Percentiles rank a stretch among this genome's conserved stretches.
Evolutionary conservation across 805 yeast genomes (phyloP).

Genomic region (Candida qinlingensis): DNA sequence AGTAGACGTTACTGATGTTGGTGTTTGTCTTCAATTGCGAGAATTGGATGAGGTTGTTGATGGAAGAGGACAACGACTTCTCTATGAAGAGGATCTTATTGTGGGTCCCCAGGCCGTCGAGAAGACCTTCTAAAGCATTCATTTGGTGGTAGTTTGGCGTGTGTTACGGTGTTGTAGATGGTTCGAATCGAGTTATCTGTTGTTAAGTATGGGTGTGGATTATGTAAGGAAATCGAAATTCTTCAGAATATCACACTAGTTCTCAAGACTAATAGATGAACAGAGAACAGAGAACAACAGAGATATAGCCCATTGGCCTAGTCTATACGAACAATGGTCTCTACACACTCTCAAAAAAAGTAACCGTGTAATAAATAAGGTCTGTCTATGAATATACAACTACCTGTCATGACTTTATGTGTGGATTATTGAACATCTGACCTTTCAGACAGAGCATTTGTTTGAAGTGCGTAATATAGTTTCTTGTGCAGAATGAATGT

Average conservation of each 20-base stretch:
- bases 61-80: conserved; percentile 38
- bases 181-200: not conserved
- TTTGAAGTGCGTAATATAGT: not conserved
- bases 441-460: too few species aligned
- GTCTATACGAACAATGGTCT: not conserved
- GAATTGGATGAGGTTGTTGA: conserved; percentile 54
- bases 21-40: conserved; percentile 44
- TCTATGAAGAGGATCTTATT: conserved; percentile 35
- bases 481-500: not conserved
- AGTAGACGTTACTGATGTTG: conserved; percentile 42
- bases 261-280: too few species aligned
- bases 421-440: not conserved
- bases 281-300: too few species aligned
- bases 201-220: not conserved
- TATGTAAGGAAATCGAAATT: not conserved
- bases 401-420: not conserved
- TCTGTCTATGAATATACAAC: not conserved
- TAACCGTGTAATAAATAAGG: conserved; percentile 5
- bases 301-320: too few species aligned
- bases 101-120: conserved; percentile 21
- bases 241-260: too few species aligned
- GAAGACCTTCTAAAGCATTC: conserved; percentile 5
- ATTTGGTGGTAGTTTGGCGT: not conserved
- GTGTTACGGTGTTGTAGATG: not conserved
- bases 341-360: not conserved